Evolutionary conservation across 2,329 filamentous ascomycete genomes (phyloP).

Genomic region (Alternaria gansuensis): DNA sequence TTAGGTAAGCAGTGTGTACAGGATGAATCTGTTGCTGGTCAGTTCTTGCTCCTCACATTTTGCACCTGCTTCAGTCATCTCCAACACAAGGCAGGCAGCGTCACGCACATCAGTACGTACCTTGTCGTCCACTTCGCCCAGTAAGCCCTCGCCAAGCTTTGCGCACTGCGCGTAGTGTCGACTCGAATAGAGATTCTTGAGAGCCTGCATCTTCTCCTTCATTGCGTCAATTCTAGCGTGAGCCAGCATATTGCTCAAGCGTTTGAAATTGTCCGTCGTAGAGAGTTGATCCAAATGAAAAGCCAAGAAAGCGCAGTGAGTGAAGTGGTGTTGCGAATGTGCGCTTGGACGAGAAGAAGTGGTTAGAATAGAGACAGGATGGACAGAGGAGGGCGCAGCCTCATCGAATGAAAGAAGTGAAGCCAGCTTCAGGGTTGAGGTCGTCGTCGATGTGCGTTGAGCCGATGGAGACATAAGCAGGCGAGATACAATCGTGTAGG

Average conservation of each 20-base stretch:
- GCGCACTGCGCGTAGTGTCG: slow-evolving; percentile 52
- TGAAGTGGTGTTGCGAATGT: slow-evolving; percentile 8
- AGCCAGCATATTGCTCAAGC: slow-evolving; percentile 24
- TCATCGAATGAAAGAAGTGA: slow-evolving; percentile 18
- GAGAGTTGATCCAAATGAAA: slow-evolving; percentile 17
- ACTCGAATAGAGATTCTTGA: slow-evolving; percentile 47
- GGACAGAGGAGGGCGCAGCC: slow-evolving; percentile 9
- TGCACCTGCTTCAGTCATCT: not conserved
- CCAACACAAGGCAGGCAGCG: not conserved
- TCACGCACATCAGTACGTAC: slow-evolving; percentile 25
- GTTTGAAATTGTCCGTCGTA: slow-evolving; percentile 7
- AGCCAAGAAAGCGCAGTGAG: slow-evolving; percentile 11
- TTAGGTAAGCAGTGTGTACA: slow-evolving; percentile 47
- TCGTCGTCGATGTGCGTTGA: not conserved
- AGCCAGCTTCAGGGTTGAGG: slow-evolving; percentile 14
- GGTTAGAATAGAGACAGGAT: not conserved
- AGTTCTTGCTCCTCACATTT: slow-evolving; percentile 3
- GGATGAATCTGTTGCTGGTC: slow-evolving; percentile 42
- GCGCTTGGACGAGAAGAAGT: slow-evolving; percentile 13
- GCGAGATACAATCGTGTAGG: not conserved
- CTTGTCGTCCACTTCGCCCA: slow-evolving; percentile 31
- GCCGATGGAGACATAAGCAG: not conserved
- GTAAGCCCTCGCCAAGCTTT: slow-evolving; percentile 37
- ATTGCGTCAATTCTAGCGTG: slow-evolving; percentile 32
- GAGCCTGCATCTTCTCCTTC: slow-evolving; percentile 37